Conservation (phyloP, 1,139 yeast species). For the Spencermartinsiella ligniputridi region DNA sequence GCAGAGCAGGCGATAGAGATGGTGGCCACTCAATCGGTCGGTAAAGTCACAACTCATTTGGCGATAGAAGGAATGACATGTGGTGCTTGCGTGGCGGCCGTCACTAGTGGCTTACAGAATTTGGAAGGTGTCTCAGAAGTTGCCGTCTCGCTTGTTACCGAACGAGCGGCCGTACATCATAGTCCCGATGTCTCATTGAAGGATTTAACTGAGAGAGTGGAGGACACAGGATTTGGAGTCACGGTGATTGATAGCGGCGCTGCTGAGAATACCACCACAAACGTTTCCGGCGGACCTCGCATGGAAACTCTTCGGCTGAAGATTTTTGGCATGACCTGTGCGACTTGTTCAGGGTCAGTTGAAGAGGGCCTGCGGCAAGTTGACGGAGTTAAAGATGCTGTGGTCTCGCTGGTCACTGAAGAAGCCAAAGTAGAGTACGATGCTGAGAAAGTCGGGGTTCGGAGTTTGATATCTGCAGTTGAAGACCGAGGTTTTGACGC, state of each 20-base stretch:
- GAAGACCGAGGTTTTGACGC: slow-evolving; percentile 50
- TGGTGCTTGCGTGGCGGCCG: slow-evolving; percentile 68
- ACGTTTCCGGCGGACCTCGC: neutral
- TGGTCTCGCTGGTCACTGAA: slow-evolving; percentile 39
- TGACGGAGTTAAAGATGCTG: slow-evolving; percentile 45
- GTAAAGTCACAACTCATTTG: neutral
- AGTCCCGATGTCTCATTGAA: slow-evolving; percentile 33
- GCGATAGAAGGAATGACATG: slow-evolving; percentile 74
- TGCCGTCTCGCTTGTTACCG: slow-evolving; percentile 68
- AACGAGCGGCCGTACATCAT: slow-evolving; percentile 59
- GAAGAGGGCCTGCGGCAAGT: slow-evolving; percentile 41
- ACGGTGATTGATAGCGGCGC: slow-evolving; percentile 28
- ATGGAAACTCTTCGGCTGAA: slow-evolving; percentile 29
- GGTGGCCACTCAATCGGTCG: no score
- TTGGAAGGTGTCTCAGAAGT: slow-evolving; percentile 48
- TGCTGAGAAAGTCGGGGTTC: slow-evolving; percentile 47
- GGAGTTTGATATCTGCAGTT: slow-evolving; percentile 50
- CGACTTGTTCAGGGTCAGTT: slow-evolving; percentile 52
- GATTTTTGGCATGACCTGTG: slow-evolving; percentile 59
- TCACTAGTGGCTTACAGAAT: slow-evolving; percentile 49
- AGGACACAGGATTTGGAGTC: slow-evolving; percentile 75
- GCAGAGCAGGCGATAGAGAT: neutral
- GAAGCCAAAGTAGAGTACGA: slow-evolving; percentile 46
- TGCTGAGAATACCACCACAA: neutral
- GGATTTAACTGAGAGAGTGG: slow-evolving; percentile 47